Evolutionary conservation across 192 early-diverging fungal species (phyloP).

Genomic region (Funneliformis mosseae): DNA sequence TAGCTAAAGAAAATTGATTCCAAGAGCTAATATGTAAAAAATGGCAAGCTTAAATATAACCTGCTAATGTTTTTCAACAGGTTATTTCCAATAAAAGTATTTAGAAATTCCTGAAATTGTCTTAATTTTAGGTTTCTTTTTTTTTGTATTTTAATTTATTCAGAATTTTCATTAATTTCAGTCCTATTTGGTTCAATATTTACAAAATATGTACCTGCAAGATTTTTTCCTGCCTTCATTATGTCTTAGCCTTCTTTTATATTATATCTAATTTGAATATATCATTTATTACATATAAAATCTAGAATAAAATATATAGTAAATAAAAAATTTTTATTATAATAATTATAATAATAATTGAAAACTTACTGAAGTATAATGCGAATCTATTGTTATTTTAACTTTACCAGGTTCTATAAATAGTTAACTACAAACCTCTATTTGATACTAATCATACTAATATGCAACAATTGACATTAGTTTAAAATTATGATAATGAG

Average conservation of each 20-base stretch:
- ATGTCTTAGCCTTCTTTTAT: background rate
- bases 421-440: background rate
- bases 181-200: background rate
- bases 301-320: background rate
- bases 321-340: background rate
- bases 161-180: background rate
- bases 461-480: background rate
- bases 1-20: background rate
- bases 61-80: background rate
- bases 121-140: background rate
- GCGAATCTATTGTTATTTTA: background rate
- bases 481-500: constrained; percentile 9
- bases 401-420: constrained; percentile 11
- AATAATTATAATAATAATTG: constrained; percentile 2
- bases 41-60: background rate
- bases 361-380: background rate
- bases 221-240: background rate
- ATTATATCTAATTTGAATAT: constrained; percentile 20
- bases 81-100: constrained; percentile 1
- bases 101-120: background rate
- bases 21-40: background rate
- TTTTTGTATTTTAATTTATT: background rate
- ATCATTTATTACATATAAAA: constrained; percentile 5
- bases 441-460: background rate
- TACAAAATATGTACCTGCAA: constrained; percentile 9